phyloP scores from a whole-genome alignment of 768 basidiomycete species.

The Xerocomellus chrysenteron region DNA sequence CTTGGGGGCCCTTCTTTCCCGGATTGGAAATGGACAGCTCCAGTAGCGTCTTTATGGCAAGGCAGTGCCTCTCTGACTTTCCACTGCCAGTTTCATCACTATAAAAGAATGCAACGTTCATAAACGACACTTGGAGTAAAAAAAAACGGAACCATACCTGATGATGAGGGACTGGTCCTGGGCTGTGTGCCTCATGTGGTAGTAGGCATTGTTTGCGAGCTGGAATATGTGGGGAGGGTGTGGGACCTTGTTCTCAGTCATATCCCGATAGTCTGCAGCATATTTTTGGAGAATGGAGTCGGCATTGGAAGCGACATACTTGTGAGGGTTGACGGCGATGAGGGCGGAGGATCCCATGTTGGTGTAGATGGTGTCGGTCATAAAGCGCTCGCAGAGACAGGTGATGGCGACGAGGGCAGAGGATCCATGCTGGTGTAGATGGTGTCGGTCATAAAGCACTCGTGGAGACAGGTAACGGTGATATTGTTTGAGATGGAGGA shows the following conservation, averaged over 20 bases:
- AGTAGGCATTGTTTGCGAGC: slow-evolving; percentile 87
- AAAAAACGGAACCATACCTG: slow-evolving; percentile 51
- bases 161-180: slow-evolving; percentile 92
- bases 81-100: slow-evolving; percentile 94
- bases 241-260: slow-evolving; percentile 55
- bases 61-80: slow-evolving; percentile 86
- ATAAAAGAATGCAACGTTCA: slow-evolving; percentile 9
- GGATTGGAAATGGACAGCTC: slow-evolving; percentile 85
- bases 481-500: slow-evolving; percentile 76
- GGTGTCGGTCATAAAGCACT: no score
- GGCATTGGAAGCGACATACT: slow-evolving; percentile 79
- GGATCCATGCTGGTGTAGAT: no score
- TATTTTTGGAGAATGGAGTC: slow-evolving; percentile 86
- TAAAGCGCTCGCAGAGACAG: slow-evolving; percentile 83
- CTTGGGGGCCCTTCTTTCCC: slow-evolving; percentile 90
- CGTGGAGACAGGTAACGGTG: slow-evolving; percentile 47
- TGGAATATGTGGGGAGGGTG: slow-evolving; percentile 91
- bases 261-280: slow-evolving; percentile 80
- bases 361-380: slow-evolving; percentile 82
- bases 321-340: slow-evolving; percentile 91
- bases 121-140: not conserved
- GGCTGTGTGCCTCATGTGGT: slow-evolving; percentile 90
- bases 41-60: slow-evolving; percentile 91
- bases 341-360: slow-evolving; percentile 66
- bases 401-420: slow-evolving; percentile 29